Base-by-base conservation (phyloP, 2,329 filamentous ascomycete genomes). In the Venturia asperata region DNA sequence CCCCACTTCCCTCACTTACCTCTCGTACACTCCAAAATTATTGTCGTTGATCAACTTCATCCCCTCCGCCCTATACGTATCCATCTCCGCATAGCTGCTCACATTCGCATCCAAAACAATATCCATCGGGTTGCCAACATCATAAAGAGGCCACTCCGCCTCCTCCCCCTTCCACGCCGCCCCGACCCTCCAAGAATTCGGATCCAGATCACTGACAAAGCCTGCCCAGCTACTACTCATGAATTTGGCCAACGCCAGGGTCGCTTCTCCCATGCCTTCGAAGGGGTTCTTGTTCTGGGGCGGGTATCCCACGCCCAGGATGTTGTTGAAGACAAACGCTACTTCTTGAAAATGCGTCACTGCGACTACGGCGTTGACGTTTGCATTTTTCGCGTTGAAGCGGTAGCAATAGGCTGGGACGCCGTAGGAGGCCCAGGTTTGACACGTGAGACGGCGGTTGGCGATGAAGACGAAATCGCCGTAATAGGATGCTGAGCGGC, bases 381-480 rank as follows among this genome's bases (percentile, higher is more conserved):
- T 80, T 3, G 78, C 76, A 0, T 80, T 74, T 19, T 80, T 73
- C 10, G 83, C 83, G 70, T 87, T 84, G 77, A 87, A 88, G 60
- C 83, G 80, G 74, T 86, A 88, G 70, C 81, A 83, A 76, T 85
- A 87, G 11, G 82, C 82, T 7, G 81, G 76, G 1, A 83, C 70
- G 17, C 76, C 74, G 39, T 77, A 73, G 11, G 74, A 74, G 15
- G 82, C 76, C 80, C 82, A 85, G 0, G 77, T 75, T 68, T 83
- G 75, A 67, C 80, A 82, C 5, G 82, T 80, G 27, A 79, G 75
- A 3, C 85, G 79, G 1, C 85, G 80, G 41, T 80, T 79, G 5
- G 82, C 85, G 66, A 85, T 82, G 74, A 87, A 82, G 62, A 75
- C 71, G 1, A 77, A 72, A 71, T 88, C 85, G 11, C 85, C 85